phyloP scores from a whole-genome alignment of 1,284 basidiomycete species.

The Puccinia novopanici region DNA sequence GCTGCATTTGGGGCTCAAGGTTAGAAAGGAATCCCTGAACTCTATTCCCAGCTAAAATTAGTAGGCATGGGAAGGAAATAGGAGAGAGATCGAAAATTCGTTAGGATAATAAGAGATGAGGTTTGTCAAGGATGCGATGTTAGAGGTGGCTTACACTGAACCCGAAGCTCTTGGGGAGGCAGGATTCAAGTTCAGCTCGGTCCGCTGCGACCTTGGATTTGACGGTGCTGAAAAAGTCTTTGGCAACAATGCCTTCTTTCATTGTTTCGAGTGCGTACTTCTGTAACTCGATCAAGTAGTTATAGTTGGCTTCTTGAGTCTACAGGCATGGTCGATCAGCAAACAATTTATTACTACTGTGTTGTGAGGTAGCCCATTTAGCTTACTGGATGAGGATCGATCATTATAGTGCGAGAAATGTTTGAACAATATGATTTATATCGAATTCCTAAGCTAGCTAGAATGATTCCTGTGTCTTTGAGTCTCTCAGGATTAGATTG shows the following conservation, averaged over 20 bases:
- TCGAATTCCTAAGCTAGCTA: slow-evolving; percentile 83
- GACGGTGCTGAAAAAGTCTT: slow-evolving; percentile 79
- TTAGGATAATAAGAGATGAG: not conserved
- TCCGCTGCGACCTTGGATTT: slow-evolving; percentile 73
- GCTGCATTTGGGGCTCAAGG: slow-evolving; percentile 77
- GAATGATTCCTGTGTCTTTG: slow-evolving; percentile 84
- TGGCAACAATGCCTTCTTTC: slow-evolving; percentile 75
- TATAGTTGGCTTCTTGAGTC: slow-evolving; percentile 84
- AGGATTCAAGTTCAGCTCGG: slow-evolving; percentile 76
- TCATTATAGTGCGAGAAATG: slow-evolving; percentile 88
- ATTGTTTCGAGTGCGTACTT: slow-evolving; percentile 73
- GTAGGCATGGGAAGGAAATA: not conserved
- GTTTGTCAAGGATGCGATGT: not conserved
- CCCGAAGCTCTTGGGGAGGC: slow-evolving; percentile 86
- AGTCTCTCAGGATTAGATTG: slow-evolving; percentile 81
- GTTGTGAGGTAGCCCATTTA: not conserved
- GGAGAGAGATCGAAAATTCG: not conserved
- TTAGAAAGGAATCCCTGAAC: slow-evolving; percentile 84
- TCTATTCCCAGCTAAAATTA: slow-evolving; percentile 64
- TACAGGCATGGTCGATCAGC: slow-evolving; percentile 2
- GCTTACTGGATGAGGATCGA: slow-evolving; percentile 76
- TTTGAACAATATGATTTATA: slow-evolving; percentile 93
- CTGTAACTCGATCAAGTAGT: slow-evolving; percentile 76
- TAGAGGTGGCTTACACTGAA: slow-evolving; percentile 69
- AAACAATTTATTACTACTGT: not conserved